These are phyloP conservation scores for Phytophthora citricola DNA, from an alignment of 352 stramenopile species.

Conservation along the genomic window DNA sequence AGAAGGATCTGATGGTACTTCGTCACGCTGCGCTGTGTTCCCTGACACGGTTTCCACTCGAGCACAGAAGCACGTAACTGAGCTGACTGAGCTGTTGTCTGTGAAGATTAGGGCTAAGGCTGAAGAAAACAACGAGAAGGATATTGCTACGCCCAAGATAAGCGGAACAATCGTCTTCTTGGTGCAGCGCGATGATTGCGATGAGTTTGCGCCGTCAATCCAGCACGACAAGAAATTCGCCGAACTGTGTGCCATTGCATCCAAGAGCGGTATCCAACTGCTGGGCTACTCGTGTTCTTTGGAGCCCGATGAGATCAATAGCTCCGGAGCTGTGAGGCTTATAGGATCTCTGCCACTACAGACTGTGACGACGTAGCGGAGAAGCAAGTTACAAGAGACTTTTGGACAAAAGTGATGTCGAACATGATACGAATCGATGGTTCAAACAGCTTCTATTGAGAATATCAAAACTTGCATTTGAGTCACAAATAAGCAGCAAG, in stretches of 20 bases:
- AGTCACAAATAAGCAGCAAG: too few species aligned
- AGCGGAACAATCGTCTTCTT: slow-evolving; percentile 77
- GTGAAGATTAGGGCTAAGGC: slow-evolving; percentile 13
- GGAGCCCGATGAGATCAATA: slow-evolving; percentile 47
- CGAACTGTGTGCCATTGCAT: slow-evolving; percentile 57
- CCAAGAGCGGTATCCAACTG: slow-evolving; percentile 60
- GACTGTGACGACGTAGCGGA: slow-evolving; percentile 1
- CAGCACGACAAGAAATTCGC: slow-evolving; percentile 75
- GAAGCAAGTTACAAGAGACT: neutral
- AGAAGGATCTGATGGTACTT: slow-evolving; percentile 3
- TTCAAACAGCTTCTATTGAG: too few species aligned
- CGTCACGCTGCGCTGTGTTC: slow-evolving; percentile 66
- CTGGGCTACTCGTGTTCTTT: slow-evolving; percentile 67
- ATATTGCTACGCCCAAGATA: slow-evolving; percentile 20
- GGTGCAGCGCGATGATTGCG: slow-evolving; percentile 81
- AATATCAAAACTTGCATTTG: too few species aligned
- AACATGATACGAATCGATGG: too few species aligned
- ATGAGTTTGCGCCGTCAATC: slow-evolving; percentile 68
- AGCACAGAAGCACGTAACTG: slow-evolving; percentile 78
- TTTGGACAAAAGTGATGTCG: too few species aligned
- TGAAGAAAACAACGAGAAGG: slow-evolving; percentile 15
- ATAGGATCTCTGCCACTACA: slow-evolving; percentile 49
- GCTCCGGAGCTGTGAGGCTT: slow-evolving; percentile 47
- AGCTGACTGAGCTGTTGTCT: slow-evolving; percentile 71
- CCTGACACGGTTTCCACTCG: slow-evolving; percentile 80